phyloP scores from a whole-genome alignment of 768 basidiomycete genomes.

The Solioccasus polychromus region DNA sequence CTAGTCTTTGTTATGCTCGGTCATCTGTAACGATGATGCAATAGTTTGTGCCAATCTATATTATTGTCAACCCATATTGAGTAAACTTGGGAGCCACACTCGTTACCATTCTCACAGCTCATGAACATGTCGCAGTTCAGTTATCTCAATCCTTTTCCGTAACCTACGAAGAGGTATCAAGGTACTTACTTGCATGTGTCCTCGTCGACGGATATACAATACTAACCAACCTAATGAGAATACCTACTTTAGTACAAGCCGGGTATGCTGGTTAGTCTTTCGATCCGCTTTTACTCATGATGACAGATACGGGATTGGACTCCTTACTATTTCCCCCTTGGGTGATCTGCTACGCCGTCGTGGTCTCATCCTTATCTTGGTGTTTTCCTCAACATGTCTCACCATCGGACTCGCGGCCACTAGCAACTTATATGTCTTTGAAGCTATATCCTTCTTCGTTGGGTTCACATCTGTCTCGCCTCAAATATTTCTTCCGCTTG shows the following conservation, averaged over 20 bases:
- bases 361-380: constrained; percentile 36
- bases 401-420: constrained; percentile 39
- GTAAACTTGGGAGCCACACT: constrained; percentile 38
- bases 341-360: constrained; percentile 45
- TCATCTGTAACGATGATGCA: neutral
- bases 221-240: constrained; percentile 32
- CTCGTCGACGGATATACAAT: neutral
- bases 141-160: constrained; percentile 40
- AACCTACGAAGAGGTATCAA: constrained; percentile 35
- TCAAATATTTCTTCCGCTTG: constrained; percentile 39
- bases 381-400: constrained; percentile 32
- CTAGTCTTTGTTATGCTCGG: too few species aligned
- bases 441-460: constrained; percentile 36
- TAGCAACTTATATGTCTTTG: constrained; percentile 30
- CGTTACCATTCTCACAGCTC: neutral
- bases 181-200: constrained; percentile 17
- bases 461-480: constrained; percentile 39
- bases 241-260: constrained; percentile 64
- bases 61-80: constrained; percentile 79
- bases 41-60: constrained; percentile 59
- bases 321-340: constrained; percentile 41
- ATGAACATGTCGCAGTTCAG: constrained; percentile 17
- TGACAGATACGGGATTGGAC: constrained; percentile 25
- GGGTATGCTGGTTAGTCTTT: constrained; percentile 39
- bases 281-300: neutral